These are phyloP conservation scores for Apiospora rasikravindrae DNA, from an alignment of 2,329 filamentous ascomycete genomes.

Conservation along the genomic window DNA sequence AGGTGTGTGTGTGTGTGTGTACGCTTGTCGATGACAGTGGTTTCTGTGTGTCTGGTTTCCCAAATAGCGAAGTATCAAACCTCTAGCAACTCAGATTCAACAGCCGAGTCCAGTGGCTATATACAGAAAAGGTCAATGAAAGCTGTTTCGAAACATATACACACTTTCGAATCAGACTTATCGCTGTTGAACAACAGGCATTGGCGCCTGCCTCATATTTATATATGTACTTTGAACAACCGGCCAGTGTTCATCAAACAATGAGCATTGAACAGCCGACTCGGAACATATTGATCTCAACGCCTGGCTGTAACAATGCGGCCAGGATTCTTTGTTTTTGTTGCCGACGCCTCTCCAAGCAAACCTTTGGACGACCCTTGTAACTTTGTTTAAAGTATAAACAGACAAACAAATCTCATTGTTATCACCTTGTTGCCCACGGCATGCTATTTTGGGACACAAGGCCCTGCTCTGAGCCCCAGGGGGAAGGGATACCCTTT, in stretches of 20 bases:
- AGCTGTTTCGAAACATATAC: neutral
- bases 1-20: neutral
- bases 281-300: neutral
- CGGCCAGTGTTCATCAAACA: neutral
- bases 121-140: neutral
- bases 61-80: neutral
- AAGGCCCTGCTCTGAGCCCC: neutral
- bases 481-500: neutral
- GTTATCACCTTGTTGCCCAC: neutral
- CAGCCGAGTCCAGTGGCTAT: neutral
- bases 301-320: neutral
- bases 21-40: neutral
- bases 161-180: neutral
- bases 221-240: neutral
- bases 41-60: neutral
- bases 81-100: neutral
- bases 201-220: neutral
- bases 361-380: neutral
- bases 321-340: neutral
- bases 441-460: neutral
- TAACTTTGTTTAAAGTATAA: neutral
- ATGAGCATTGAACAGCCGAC: constrained; percentile 2
- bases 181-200: neutral
- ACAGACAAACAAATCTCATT: neutral
- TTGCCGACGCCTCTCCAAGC: neutral